These are phyloP conservation scores for Thraustochytrium striatum DNA, from an alignment of 352 stramenopile genomes.

Conservation along the genomic window DNA sequence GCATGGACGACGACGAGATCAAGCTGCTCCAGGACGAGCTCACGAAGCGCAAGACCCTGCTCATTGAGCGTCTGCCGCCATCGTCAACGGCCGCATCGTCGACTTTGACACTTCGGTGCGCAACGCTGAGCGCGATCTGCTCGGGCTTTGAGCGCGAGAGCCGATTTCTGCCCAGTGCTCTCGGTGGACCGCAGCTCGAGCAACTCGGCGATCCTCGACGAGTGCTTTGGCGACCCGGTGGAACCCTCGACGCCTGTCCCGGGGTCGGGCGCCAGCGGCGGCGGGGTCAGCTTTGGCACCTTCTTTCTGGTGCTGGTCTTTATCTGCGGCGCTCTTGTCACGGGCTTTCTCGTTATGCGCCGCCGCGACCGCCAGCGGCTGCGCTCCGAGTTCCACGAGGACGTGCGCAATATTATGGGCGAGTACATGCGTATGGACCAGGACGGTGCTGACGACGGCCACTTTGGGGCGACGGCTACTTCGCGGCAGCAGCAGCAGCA, in stretches of 20 bases:
- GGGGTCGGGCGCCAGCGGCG: not conserved
- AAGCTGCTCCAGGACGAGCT: constrained; percentile 11
- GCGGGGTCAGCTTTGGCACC: not conserved
- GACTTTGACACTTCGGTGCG: constrained; percentile 1
- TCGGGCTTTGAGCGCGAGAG: no score
- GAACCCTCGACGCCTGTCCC: no score
- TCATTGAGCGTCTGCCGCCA: constrained; percentile 12
- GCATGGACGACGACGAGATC: not conserved
- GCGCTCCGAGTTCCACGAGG: constrained; percentile 28
- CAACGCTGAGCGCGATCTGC: constrained; percentile 6
- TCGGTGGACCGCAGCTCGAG: no score
- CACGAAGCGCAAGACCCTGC: not conserved
- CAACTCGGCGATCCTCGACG: no score
- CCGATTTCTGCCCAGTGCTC: no score
- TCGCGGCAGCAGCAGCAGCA: no score
- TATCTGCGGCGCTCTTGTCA: not conserved
- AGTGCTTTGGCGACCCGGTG: no score
- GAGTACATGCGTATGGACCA: constrained; percentile 43
- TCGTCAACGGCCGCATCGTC: constrained; percentile 30
- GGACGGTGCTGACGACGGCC: not conserved
- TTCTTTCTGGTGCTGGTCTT: constrained; percentile 8
- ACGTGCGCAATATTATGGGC: constrained; percentile 35
- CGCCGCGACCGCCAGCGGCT: not conserved
- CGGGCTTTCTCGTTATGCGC: constrained; percentile 7
- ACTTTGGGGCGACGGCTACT: no score